These are phyloP conservation scores for Colletotrichum sp. DNA, from an alignment of 2,329 filamentous ascomycete species.

Conservation along the genomic window DNA sequence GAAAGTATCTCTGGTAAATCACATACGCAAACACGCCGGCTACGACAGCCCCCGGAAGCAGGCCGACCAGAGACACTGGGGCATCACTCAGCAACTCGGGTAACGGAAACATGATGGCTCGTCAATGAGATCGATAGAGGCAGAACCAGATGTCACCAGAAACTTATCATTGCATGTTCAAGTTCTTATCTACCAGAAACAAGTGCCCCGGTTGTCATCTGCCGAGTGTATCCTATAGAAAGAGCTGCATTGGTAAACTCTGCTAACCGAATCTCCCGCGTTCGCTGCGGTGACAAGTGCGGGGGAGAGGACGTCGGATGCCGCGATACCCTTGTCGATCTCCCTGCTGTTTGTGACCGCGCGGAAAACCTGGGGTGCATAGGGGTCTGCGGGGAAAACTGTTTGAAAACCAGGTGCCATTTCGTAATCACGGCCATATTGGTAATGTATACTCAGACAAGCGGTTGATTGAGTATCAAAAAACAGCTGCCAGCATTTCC, in stretches of 20 bases:
- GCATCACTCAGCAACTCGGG: neutral
- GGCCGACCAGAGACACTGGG: neutral
- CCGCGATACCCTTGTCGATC: neutral
- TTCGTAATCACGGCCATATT: neutral
- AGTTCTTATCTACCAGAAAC: neutral
- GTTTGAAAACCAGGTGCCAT: neutral
- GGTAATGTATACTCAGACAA: neutral
- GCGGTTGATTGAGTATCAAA: neutral
- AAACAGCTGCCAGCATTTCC: neutral
- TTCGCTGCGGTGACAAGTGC: neutral
- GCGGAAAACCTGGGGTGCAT: neutral
- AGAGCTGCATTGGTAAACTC: neutral
- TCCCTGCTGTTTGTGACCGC: neutral
- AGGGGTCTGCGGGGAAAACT: neutral
- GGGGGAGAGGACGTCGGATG: neutral
- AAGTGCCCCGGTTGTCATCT: neutral
- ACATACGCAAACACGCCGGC: neutral
- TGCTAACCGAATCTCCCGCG: neutral
- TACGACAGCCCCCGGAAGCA: neutral
- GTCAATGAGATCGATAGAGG: neutral
- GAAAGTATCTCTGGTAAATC: conserved; percentile 1
- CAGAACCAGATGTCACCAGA: fast-evolving
- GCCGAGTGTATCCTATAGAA: neutral
- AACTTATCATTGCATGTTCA: neutral
- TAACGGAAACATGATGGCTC: neutral